Evolutionary conservation across 306 rosid species (phyloP), one percentile per base, ranked within the genome.

Genomic region (Acacia confusa): DNA sequence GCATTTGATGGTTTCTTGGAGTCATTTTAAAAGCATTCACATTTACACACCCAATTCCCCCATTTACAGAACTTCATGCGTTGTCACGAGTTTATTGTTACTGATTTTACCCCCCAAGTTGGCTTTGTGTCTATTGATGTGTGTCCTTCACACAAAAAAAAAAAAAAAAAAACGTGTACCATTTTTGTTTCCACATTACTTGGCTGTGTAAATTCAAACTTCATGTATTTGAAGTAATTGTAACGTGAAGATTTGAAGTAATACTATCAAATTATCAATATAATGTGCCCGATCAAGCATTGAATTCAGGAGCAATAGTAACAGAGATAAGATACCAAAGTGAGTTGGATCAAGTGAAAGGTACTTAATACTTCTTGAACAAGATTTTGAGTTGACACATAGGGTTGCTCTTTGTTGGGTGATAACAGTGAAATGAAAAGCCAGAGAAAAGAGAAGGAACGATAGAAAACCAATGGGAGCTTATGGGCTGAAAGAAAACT

Each of bases 371-470:
- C 24, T 52, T 52, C 9, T 20, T 53, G 27, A 20, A 53, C 61
- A 53, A 17, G 12, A 20, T 53, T 53, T 53, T 17, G 25, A 19
- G 20, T 53, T 53, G 9, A 55, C 63, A 19, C 60, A 19, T 7
- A 50, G 96, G 15, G 97, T 92, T 4, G 97, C 86, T 90, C 96
- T 90, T 44, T 89, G 94, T 73, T 88, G 93, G 72, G 86, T 88
- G 67, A 2, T 77, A 40, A 87, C 82, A 17, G 82, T 68, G 70
- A 83, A 78, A 70, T 89, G 79, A 73, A 87, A 50, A 28, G 88
- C 50, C 22, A 76, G 52, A 40, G 81, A 87, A 81, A 89, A 50
- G 82, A 92, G 83, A 76, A 86, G 74, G 84, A 89, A 74, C 48
- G 83, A 50, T 57, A 86, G 64, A 36, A 84, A 78, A 70, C 68